Percentiles rank a stretch among this genome's conserved stretches.
Evolutionary conservation across 768 basidiomycete species (phyloP).

Genomic region (Phylloporus arenicola): DNA sequence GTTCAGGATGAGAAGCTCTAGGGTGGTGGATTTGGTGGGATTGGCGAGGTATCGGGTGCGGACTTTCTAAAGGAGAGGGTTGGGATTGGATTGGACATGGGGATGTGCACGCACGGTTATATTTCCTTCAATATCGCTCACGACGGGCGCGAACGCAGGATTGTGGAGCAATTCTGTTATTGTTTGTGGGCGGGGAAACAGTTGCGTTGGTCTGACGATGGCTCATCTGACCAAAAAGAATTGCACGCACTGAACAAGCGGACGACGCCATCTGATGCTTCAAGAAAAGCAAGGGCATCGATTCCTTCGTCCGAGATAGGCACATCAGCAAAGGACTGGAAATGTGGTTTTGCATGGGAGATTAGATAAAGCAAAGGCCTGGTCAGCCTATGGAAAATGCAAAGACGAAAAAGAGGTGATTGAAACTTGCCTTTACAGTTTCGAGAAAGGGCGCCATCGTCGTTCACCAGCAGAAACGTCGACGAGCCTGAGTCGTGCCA

Average conservation of each 20-base stretch:
- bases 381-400: background rate
- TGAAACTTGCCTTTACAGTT: background rate
- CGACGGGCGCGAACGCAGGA: conserved; percentile 72
- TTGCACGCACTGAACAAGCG: conserved; percentile 63
- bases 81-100: background rate
- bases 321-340: conserved; percentile 90
- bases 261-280: conserved; percentile 79
- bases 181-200: background rate
- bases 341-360: background rate
- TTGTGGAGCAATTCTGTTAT: conserved; percentile 22
- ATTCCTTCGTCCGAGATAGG: conserved; percentile 80
- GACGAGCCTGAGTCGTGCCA: too few species aligned
- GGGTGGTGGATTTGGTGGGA: conserved; percentile 62
- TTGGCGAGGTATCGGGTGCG: conserved; percentile 67
- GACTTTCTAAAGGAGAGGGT: conserved; percentile 65
- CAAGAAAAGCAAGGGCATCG: conserved; percentile 82
- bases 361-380: background rate
- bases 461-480: background rate
- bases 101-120: conserved; percentile 58
- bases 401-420: too few species aligned
- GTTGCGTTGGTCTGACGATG: background rate
- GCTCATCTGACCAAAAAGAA: background rate
- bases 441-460: conserved; percentile 1
- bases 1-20: conserved; percentile 77
- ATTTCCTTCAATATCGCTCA: conserved; percentile 85